Evolutionary conservation across 2,329 filamentous ascomycete species (phyloP), one percentile per base, ranked within the genome.

Genomic region (Emmonsiellopsis sp.): DNA sequence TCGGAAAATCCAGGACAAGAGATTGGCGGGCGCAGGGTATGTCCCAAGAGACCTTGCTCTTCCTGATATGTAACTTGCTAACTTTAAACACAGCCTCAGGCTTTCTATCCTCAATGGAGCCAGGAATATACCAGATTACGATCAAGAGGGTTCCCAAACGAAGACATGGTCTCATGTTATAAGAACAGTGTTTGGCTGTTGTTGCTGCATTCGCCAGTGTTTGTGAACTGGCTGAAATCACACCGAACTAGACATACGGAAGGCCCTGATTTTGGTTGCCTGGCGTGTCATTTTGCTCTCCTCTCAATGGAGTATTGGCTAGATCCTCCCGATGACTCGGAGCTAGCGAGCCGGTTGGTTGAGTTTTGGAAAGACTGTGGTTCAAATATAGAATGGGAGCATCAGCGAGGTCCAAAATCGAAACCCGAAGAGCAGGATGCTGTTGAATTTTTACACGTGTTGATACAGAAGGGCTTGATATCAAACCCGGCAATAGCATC

Each of bases 161-260:
- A 54, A 11, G 41, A 10, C 16, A 38, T 51, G 9, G 41, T 50
- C 4, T 15, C 51, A 32, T 59, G 58, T 44, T 59, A 56, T 32
- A 44, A 58, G 20, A 59, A 59, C 32, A 46, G 41, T 31, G 37
- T 51, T 10, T 20, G 59, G 13, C 44, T 52, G 34, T 30, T 49
- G 16, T 34, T 61, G 2, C 43, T 59, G 26, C 55, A 57, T 43
- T 47, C 55, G 30, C 56, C 56, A 9, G 43, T 49, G 7, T 42
- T 61, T 41, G 46, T 55, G 11, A 51, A 58, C 15, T 57, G 53
- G 54, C 44, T 58, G 20, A n/a, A 11, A 5, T 7, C 7, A 2
- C 32, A 37, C 15, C 5, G 5, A 2, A 4, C 20, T 37, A 6
- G 8, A 46, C 9, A 20, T 48, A 5, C 5, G 13, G 7, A 8